These are phyloP conservation scores for Halophytophthora polymorphica DNA, from an alignment of 352 stramenopile genomes.

Conservation along the genomic window DNA sequence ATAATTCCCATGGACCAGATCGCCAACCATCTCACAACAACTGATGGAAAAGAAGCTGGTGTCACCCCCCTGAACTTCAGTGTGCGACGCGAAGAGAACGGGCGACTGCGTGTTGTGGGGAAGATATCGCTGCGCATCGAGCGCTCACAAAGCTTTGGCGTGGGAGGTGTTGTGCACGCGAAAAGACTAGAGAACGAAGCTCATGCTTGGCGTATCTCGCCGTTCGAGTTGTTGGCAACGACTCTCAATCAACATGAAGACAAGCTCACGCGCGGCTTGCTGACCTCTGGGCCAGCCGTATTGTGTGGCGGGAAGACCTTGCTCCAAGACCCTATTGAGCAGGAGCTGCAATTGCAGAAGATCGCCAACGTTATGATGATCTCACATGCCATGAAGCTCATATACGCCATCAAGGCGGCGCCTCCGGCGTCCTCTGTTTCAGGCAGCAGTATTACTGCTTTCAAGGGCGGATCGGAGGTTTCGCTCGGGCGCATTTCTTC, in stretches of 20 bases:
- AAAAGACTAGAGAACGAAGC: conserved; percentile 26
- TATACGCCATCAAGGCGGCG: conserved; percentile 18
- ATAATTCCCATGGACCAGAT: conserved; percentile 37
- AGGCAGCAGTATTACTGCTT: not conserved
- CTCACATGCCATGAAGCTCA: conserved; percentile 31
- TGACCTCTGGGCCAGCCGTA: conserved; percentile 29
- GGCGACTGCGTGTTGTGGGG: conserved; percentile 34
- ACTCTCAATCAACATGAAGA: conserved; percentile 41
- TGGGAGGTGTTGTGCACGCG: conserved; percentile 26
- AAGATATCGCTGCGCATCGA: conserved; percentile 47
- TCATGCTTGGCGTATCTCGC: conserved; percentile 47
- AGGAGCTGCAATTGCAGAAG: conserved; percentile 52
- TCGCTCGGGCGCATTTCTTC: not conserved
- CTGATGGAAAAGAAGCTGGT: not conserved
- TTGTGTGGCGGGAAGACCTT: conserved; percentile 21
- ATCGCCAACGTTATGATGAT: conserved; percentile 47
- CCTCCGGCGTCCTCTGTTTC: not conserved
- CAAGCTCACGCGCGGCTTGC: conserved; percentile 40
- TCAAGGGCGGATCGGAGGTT: not conserved
- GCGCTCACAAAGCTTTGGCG: conserved; percentile 17
- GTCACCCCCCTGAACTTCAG: conserved; percentile 18
- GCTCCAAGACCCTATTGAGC: conserved; percentile 29
- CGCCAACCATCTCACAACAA: conserved; percentile 5
- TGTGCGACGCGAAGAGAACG: conserved; percentile 23
- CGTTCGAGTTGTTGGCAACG: conserved; percentile 40